A percentile compares a stretch with the other conserved stretches of the same genome.
Evolutionary conservation across 495 filamentous ascomycete species (phyloP).

Genomic region (Daldinia bambusicola): DNA sequence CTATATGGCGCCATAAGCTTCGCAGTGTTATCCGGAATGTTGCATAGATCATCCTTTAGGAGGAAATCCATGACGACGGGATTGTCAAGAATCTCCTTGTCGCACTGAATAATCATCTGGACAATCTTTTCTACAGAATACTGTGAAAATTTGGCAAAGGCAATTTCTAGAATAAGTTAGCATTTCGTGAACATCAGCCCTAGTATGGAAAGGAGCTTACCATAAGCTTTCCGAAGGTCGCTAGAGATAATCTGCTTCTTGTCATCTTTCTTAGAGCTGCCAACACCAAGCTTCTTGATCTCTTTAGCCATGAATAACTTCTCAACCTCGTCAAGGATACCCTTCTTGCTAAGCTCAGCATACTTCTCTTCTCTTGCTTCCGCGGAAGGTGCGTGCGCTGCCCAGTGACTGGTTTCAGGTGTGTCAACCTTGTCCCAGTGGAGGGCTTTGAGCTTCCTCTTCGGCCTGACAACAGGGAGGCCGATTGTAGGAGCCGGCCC

Average conservation of each 20-base stretch:
- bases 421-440: conserved; percentile 99
- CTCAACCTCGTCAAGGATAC: conserved; percentile 96
- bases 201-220: conserved; percentile 51
- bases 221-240: conserved; percentile 89
- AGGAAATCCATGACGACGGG: conserved; percentile 97
- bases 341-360: conserved; percentile 87
- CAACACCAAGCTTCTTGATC: conserved; percentile 83
- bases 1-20: conserved; percentile 95
- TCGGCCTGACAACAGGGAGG: conserved; percentile 83
- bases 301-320: conserved; percentile 97
- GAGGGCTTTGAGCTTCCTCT: conserved; percentile 98
- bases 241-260: conserved; percentile 97
- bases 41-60: conserved; percentile 89
- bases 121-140: conserved; percentile 82
- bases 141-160: conserved; percentile 87
- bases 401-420: conserved; percentile 95
- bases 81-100: conserved; percentile 90
- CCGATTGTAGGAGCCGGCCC: conserved; percentile 53
- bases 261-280: conserved; percentile 78
- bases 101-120: conserved; percentile 95
- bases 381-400: conserved; percentile 79
- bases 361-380: conserved; percentile 95
- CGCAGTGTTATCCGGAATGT: conserved; percentile 85
- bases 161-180: conserved; percentile 71
- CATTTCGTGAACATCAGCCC: background rate